Conservation (phyloP, 768 basidiomycete genomes). For the Amanita rubescens region DNA sequence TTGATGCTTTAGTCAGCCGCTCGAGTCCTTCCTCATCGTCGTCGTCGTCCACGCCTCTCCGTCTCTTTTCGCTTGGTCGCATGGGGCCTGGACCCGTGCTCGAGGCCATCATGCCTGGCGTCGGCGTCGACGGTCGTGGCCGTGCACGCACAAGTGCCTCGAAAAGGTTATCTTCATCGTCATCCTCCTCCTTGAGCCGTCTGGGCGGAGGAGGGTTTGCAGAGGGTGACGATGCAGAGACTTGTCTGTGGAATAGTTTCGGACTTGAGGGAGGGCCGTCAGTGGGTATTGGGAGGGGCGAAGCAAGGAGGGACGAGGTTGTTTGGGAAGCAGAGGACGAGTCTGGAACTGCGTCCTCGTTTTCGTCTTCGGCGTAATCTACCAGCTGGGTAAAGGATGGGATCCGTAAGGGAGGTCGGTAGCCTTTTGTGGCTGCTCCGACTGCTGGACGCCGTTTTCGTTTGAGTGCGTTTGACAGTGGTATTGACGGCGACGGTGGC, state of each 20-base stretch:
- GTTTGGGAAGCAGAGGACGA: not conserved
- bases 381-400: constrained; percentile 56
- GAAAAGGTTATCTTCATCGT: constrained; percentile 53
- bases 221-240: constrained; percentile 19
- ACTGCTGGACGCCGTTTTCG: constrained; percentile 49
- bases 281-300: constrained; percentile 9
- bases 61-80: constrained; percentile 62
- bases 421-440: constrained; percentile 35
- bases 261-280: constrained; percentile 21
- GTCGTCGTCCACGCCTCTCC: constrained; percentile 67
- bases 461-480: constrained; percentile 37
- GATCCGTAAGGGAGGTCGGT: constrained; percentile 42
- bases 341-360: constrained; percentile 27
- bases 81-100: constrained; percentile 36
- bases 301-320: constrained; percentile 10
- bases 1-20: constrained; percentile 52
- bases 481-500: constrained; percentile 28
- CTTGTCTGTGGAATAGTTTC: constrained; percentile 31
- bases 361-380: constrained; percentile 76
- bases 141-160: constrained; percentile 43
- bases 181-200: constrained; percentile 27
- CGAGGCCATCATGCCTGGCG: constrained; percentile 25
- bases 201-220: constrained; percentile 37
- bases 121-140: constrained; percentile 31
- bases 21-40: constrained; percentile 63